Base-by-base conservation (phyloP, 805 yeast genomes). In the Metschnikowia anglica region DNA sequence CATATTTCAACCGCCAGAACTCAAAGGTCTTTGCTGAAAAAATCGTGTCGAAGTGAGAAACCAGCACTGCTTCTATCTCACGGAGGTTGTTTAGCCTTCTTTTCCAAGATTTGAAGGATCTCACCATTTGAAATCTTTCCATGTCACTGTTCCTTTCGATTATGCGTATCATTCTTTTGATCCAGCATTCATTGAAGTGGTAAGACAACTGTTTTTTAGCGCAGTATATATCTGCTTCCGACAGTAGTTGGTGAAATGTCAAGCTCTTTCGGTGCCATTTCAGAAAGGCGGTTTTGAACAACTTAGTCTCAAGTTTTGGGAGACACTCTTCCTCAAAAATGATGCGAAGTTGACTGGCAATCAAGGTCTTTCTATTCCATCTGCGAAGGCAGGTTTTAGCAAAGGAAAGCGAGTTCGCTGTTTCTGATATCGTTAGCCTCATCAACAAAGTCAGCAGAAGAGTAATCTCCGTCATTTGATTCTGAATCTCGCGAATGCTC, bases 381-480 rank as follows among this genome's bases (percentile, higher is more conserved):
- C 41, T 44, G 4, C 52, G 38, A 3, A 60, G 28, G 1, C 38
- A 31, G 1, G 29, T 32, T 10, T 24, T 21, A 6, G 47, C 44
- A 2, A 46, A 29, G 8, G 33, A 9, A 16, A 10, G 2, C 3
- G 41, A 35, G 11, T 39, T 28, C 13, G 38, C 42, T 23, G 42
- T 53, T 33, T 60, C 62, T 17, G 36, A 28, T 2, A 55, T 42
- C 7, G 69, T 56, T 6, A 54, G 46, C 34, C 64, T 49, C 73
- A 68, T 68, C 33, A 67, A 45, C 8, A 66, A 39, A 0, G 71
- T 60, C 24, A 55, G 42, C 32, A 34, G 43, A 8, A 13, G 15
- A 18, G n/a, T 37, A 3, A 32, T 28, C n/a, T 28, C 38, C 17
- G 36, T 17, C 9, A 47, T 18, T 3, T 16, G 20, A 25, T 25